These are phyloP conservation scores for Cladosporium sp. DNA, from an alignment of 2,329 filamentous ascomycete genomes.

Conservation along the genomic window DNA sequence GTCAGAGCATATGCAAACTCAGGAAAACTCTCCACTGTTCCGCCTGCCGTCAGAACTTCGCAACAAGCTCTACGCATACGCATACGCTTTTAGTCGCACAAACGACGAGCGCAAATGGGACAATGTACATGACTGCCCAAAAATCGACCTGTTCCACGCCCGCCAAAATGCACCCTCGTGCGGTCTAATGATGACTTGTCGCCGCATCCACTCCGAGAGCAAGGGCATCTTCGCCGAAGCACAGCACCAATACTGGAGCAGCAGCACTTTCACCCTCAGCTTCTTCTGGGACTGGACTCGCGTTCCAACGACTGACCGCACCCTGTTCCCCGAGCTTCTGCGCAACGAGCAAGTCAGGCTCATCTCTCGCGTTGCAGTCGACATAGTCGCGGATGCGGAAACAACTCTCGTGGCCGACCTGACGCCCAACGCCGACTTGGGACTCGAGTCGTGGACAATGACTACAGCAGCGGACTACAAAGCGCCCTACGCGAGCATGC, in stretches of 20 bases:
- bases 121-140: not conserved
- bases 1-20: too few species aligned
- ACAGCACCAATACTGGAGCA: not conserved
- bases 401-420: too few species aligned
- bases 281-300: not conserved
- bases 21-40: not conserved
- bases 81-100: not conserved
- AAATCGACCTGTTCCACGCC: not conserved
- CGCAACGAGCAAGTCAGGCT: too few species aligned
- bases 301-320: too few species aligned
- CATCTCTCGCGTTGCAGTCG: too few species aligned
- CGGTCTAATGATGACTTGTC: not conserved
- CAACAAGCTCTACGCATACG: not conserved
- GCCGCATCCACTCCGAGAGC: not conserved
- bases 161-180: not conserved
- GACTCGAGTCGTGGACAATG: too few species aligned
- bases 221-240: not conserved
- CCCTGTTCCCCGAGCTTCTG: too few species aligned
- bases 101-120: not conserved
- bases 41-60: not conserved
- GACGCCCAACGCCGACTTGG: too few species aligned
- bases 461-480: too few species aligned
- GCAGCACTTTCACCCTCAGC: not conserved
- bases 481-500: too few species aligned
- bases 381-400: too few species aligned